Evolutionary conservation across 1,284 basidiomycete genomes (phyloP).

Genomic region (Mycena citricolor): DNA sequence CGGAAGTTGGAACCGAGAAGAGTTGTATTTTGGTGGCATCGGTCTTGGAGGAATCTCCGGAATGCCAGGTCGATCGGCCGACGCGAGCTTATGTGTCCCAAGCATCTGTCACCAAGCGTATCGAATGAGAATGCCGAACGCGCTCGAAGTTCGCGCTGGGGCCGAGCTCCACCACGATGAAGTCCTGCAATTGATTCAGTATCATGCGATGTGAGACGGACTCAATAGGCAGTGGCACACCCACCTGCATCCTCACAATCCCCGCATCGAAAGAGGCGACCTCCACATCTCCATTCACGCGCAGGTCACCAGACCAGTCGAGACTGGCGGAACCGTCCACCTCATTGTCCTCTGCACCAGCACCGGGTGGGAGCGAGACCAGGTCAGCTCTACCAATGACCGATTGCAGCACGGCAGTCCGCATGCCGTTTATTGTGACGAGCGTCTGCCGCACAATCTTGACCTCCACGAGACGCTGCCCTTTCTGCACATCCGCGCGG

Average conservation of each 20-base stretch:
- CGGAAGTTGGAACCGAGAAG: no score
- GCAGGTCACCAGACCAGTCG: conserved; percentile 14
- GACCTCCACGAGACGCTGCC: background rate
- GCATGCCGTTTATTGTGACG: conserved; percentile 1
- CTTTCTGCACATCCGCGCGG: background rate
- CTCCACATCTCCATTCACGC: background rate
- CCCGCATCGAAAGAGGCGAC: conserved; percentile 14
- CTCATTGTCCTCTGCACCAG: background rate
- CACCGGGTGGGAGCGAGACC: background rate
- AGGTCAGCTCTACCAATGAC: background rate
- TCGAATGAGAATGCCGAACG: conserved; percentile 7
- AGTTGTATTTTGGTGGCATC: no score
- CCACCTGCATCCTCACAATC: conserved; percentile 8
- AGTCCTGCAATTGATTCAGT: conserved; percentile 1
- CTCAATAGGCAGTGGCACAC: background rate
- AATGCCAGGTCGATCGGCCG: no score
- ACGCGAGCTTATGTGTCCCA: no score
- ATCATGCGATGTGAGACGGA: background rate
- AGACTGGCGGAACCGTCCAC: conserved; percentile 1
- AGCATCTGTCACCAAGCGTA: conserved; percentile 11
- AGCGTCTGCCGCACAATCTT: conserved; percentile 11
- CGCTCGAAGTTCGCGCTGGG: conserved; percentile 1
- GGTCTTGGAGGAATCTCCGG: no score
- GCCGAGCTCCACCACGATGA: conserved; percentile 12
- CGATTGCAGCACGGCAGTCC: background rate